These are phyloP conservation scores for Penicillium steckii DNA, from an alignment of 495 filamentous ascomycete genomes.

Conservation along the genomic window DNA sequence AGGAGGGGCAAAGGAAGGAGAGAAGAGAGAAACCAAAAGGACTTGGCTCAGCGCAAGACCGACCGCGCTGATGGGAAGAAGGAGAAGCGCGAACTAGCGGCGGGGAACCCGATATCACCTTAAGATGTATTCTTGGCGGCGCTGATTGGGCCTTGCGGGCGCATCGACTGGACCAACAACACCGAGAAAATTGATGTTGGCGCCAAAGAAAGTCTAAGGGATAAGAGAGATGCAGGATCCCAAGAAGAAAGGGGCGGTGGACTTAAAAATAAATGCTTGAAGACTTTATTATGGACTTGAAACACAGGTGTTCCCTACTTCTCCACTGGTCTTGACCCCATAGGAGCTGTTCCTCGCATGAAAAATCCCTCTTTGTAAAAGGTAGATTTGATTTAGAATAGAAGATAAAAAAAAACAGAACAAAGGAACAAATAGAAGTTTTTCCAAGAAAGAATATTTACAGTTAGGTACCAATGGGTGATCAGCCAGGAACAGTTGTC, in stretches of 20 bases:
- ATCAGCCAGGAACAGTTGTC: neutral
- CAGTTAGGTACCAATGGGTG: neutral
- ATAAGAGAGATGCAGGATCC: neutral
- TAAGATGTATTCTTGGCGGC: constrained; percentile 27
- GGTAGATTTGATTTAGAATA: neutral
- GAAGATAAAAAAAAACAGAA: neutral
- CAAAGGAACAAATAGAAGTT: neutral
- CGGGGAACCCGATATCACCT: constrained; percentile 36
- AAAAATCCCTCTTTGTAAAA: constrained; percentile 2
- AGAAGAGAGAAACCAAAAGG: constrained; percentile 5
- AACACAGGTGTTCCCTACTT: constrained; percentile 23
- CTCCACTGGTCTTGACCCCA: constrained; percentile 22
- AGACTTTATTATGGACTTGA: constrained; percentile 16
- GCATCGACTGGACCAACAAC: constrained; percentile 28
- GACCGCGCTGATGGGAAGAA: constrained; percentile 17
- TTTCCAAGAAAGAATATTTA: neutral
- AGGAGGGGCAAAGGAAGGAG: constrained; percentile 3
- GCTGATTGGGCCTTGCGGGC: constrained; percentile 33
- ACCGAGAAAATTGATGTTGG: constrained; percentile 13
- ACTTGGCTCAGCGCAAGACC: constrained; percentile 11
- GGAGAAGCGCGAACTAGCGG: constrained; percentile 27
- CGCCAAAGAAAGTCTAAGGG: constrained; percentile 18
- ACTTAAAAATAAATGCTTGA: neutral
- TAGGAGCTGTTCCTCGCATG: constrained; percentile 3
- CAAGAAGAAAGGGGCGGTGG: neutral